These are phyloP conservation scores for Mycena haematopus DNA, from an alignment of 768 basidiomycete species.

Conservation along the genomic window DNA sequence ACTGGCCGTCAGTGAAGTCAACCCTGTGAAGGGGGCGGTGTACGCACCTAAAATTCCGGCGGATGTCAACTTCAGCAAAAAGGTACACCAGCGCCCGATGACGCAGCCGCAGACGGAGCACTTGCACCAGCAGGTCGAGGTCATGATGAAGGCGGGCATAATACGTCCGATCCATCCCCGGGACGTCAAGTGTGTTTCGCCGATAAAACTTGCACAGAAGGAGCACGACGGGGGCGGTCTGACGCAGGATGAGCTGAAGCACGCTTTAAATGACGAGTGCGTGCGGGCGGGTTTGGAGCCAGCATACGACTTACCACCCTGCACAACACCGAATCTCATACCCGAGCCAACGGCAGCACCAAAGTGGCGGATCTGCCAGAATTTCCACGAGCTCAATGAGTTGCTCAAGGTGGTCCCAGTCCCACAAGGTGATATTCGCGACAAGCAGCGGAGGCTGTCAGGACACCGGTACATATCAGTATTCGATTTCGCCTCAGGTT, in stretches of 20 bases:
- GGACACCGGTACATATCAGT: constrained; percentile 42
- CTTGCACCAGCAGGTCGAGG: constrained; percentile 39
- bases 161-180: constrained; percentile 36
- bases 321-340: not conserved
- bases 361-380: constrained; percentile 50
- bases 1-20: constrained; percentile 45
- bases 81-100: constrained; percentile 39
- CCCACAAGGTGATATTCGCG: constrained; percentile 44
- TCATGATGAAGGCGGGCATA: constrained; percentile 42
- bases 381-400: constrained; percentile 43
- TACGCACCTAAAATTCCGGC: constrained; percentile 42
- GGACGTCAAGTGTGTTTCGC: constrained; percentile 43
- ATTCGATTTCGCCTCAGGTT: constrained; percentile 47
- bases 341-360: not conserved
- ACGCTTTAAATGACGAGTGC: constrained; percentile 43
- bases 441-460: constrained; percentile 43
- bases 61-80: constrained; percentile 37
- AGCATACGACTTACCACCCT: constrained; percentile 44
- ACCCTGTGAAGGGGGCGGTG: constrained; percentile 35
- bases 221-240: constrained; percentile 39
- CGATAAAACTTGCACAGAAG: constrained; percentile 45
- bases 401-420: constrained; percentile 37
- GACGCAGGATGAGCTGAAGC: constrained; percentile 41
- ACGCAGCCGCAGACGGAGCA: constrained; percentile 41
- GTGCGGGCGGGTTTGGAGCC: constrained; percentile 37